phyloP scores from a whole-genome alignment of 2,329 filamentous ascomycete genomes.

The Penicillium sp. region DNA sequence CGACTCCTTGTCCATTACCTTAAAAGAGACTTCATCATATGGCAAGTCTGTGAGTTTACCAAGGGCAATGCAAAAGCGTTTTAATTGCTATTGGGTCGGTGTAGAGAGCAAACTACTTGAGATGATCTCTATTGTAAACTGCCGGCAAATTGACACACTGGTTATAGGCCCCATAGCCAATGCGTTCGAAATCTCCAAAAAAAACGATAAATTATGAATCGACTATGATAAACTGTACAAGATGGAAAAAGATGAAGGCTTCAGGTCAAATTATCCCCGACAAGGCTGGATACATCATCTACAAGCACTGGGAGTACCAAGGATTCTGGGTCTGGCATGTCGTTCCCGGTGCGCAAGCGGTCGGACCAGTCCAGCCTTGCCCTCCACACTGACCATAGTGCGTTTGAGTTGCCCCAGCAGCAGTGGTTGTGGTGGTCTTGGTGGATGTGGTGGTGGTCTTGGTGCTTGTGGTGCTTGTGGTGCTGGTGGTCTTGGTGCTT shows the following conservation, averaged over 20 bases:
- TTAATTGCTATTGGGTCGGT: too few relatives aligned
- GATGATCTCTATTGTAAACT: too few relatives aligned
- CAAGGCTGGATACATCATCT: not conserved
- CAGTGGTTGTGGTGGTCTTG: not conserved
- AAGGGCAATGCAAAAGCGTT: too few relatives aligned
- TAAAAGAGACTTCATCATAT: not conserved
- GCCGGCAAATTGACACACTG: too few relatives aligned
- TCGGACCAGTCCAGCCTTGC: slow-evolving; percentile 1
- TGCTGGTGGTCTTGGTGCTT: not conserved
- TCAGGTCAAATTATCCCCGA: not conserved
- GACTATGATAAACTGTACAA: not conserved
- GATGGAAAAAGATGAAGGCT: not conserved
- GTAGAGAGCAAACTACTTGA: too few relatives aligned
- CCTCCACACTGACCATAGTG: slow-evolving; percentile 7
- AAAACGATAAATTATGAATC: not conserved
- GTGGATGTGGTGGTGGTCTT: not conserved
- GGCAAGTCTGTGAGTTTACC: not conserved
- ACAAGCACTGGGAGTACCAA: slow-evolving; percentile 6
- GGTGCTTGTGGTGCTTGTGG: not conserved
- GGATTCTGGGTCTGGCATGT: slow-evolving; percentile 4
- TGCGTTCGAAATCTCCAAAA: too few relatives aligned
- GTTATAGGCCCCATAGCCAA: too few relatives aligned
- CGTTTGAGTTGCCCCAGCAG: not conserved
- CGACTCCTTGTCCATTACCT: too few relatives aligned
- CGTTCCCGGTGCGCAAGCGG: not conserved